Evolutionary conservation across 139 green algal genomes (phyloP).

Genomic region (Chlorella sp.): DNA sequence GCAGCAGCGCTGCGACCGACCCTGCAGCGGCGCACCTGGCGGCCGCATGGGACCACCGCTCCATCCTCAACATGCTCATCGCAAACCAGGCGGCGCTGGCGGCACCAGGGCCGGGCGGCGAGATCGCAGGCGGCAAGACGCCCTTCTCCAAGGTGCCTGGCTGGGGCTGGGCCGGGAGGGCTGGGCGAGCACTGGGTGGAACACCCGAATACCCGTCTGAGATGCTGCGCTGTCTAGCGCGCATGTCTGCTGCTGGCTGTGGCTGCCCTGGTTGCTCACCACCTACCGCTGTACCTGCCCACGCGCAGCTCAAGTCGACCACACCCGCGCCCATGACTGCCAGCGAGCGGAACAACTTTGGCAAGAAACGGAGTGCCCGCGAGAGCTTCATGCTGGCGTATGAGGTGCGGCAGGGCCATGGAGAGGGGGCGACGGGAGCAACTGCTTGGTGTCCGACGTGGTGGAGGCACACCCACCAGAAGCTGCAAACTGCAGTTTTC

Average conservation of each 20-base stretch:
- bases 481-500: too few species aligned
- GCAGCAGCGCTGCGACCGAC: slow-evolving; percentile 57
- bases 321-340: slow-evolving; percentile 42
- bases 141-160: slow-evolving; percentile 18
- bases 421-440: background rate
- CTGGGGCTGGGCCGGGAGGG: background rate
- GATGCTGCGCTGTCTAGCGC: background rate
- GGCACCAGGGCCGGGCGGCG: background rate
- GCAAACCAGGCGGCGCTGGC: slow-evolving; percentile 17
- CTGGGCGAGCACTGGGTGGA: background rate
- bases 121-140: slow-evolving; percentile 6
- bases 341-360: slow-evolving; percentile 28
- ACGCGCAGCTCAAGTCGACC: slow-evolving; percentile 16
- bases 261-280: background rate
- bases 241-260: background rate
- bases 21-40: slow-evolving; percentile 68
- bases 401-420: slow-evolving; percentile 20
- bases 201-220: too few species aligned
- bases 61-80: slow-evolving; percentile 66
- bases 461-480: too few species aligned
- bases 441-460: background rate
- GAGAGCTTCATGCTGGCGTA: slow-evolving; percentile 72
- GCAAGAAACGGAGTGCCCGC: slow-evolving; percentile 43
- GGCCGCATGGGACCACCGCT: slow-evolving; percentile 69
- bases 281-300: background rate